These are phyloP conservation scores for Abrus pulchellus DNA, from an alignment of 306 rosid genomes.

Conservation along the genomic window DNA sequence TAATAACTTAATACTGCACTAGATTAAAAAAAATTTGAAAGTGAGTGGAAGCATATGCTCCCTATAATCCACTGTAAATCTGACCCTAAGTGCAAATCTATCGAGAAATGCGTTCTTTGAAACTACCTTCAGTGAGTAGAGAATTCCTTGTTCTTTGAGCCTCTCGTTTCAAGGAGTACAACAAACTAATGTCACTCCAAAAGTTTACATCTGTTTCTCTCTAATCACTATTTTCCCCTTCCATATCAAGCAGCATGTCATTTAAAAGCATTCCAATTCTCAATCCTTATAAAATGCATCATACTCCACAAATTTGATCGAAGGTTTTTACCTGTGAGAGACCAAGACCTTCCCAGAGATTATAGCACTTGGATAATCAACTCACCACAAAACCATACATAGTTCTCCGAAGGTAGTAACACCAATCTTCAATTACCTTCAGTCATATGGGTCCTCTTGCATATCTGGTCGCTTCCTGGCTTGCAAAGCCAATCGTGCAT, in stretches of 20 bases:
- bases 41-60: too few relatives aligned
- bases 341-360: constrained; percentile 44
- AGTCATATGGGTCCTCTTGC: constrained; percentile 72
- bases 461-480: constrained; percentile 83
- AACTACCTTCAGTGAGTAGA: not conserved
- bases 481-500: constrained; percentile 85
- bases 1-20: too few relatives aligned
- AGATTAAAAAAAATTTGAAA: too few relatives aligned
- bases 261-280: constrained; percentile 43
- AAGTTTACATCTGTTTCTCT: constrained; percentile 37
- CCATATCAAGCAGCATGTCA: constrained; percentile 13
- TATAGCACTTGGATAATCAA: constrained; percentile 24
- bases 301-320: constrained; percentile 28
- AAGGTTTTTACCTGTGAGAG: constrained; percentile 31
- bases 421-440: constrained; percentile 24
- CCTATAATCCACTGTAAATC: too few relatives aligned
- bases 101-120: not conserved
- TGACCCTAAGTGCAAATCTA: too few relatives aligned
- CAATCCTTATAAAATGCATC: constrained; percentile 43
- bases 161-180: constrained; percentile 35
- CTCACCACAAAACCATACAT: constrained; percentile 21
- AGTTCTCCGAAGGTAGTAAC: constrained; percentile 34
- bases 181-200: constrained; percentile 41
- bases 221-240: constrained; percentile 12
- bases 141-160: constrained; percentile 23